Conservation (phyloP, 1,284 basidiomycete species). For the Cryptococcus amylolentus region DNA sequence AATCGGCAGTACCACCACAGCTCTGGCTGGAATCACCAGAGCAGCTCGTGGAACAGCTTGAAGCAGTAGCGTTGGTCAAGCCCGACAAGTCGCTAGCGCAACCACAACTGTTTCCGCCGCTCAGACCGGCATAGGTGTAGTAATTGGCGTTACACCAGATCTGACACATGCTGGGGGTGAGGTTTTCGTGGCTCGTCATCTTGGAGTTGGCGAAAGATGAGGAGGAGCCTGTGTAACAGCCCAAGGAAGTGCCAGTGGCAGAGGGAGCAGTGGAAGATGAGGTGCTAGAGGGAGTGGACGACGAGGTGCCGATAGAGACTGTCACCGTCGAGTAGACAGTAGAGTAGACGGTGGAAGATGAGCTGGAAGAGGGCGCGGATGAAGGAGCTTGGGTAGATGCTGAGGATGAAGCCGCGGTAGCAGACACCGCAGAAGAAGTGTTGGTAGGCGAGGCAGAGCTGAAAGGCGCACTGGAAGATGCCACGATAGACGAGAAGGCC, state of each 20-base stretch:
- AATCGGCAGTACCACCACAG: slow-evolving; percentile 28
- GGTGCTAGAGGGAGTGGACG: not conserved
- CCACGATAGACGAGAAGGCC: not conserved
- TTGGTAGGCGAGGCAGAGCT: no score
- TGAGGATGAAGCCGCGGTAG: not conserved
- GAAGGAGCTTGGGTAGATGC: slow-evolving; percentile 1
- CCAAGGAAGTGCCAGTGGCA: slow-evolving; percentile 15
- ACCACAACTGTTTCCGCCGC: slow-evolving; percentile 25
- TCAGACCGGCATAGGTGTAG: slow-evolving; percentile 23
- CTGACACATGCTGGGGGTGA: slow-evolving; percentile 28
- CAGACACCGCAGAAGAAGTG: not conserved
- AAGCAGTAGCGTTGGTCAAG: slow-evolving; percentile 12
- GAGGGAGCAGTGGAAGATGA: slow-evolving; percentile 15
- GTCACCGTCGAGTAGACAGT: not conserved
- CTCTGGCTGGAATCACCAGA: slow-evolving; percentile 19
- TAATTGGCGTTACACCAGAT: slow-evolving; percentile 34
- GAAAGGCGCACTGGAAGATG: not conserved
- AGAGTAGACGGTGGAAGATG: not conserved
- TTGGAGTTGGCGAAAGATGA: slow-evolving; percentile 14
- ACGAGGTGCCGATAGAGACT: not conserved
- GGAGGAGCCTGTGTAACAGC: slow-evolving; percentile 18
- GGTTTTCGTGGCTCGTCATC: slow-evolving; percentile 23
- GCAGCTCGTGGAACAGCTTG: slow-evolving; percentile 28
- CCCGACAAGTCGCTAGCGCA: slow-evolving; percentile 21
- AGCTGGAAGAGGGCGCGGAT: not conserved